Percentiles rank a stretch among this genome's conserved stretches.
Conservation (phyloP, 306 rosid species). For the Mucuna pruriens region DNA sequence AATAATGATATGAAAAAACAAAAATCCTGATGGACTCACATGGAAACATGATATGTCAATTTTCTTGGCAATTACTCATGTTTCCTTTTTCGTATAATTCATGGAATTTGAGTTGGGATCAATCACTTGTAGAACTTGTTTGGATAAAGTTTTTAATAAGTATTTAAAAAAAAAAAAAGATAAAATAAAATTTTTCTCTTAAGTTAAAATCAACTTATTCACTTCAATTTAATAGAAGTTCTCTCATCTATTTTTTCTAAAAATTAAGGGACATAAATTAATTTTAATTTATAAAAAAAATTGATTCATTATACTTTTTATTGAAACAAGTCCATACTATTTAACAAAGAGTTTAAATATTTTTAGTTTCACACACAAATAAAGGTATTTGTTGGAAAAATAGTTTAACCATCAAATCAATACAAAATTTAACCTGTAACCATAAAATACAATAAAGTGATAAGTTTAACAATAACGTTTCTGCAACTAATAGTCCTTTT, state of each 20-base stretch:
- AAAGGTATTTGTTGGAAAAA: not conserved
- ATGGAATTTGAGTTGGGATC: not conserved
- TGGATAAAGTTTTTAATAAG: not conserved
- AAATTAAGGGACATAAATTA: not conserved
- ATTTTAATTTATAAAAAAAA: not conserved
- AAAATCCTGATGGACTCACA: not conserved
- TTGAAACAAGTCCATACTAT: not conserved
- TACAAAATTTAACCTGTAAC: not conserved
- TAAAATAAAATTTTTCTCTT: not conserved
- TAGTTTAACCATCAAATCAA: conserved; percentile 4
- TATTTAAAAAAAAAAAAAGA: not conserved
- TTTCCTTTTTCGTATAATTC: not conserved
- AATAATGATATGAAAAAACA: not conserved
- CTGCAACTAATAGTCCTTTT: not conserved
- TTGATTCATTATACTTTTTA: not conserved
- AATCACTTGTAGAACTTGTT: not conserved
- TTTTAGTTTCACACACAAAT: not conserved
- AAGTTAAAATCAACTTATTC: not conserved
- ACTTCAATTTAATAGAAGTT: not conserved
- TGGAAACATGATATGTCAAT: conserved; percentile 17
- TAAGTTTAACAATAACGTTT: not conserved
- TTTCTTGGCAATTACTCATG: not conserved
- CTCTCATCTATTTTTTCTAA: not conserved
- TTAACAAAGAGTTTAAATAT: not conserved
- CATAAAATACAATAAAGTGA: not conserved